Base-by-base conservation (phyloP, 371 early-diverging fungal genomes). In the Rhizomucor pusillus region DNA sequence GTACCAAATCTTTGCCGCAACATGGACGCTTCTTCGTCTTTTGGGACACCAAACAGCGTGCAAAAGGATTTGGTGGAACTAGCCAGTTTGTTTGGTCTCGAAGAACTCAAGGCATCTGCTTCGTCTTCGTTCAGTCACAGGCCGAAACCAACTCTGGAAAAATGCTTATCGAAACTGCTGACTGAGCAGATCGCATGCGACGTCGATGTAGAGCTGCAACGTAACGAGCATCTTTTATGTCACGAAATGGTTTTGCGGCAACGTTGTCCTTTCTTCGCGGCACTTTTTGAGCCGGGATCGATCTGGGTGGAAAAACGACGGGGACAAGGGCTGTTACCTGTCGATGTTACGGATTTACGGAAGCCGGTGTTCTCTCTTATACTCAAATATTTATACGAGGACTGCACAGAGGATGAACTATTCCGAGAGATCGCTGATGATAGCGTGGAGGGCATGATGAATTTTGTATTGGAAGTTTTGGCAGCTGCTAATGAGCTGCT, bases 401-500 rank as follows among this genome's bases (percentile, higher is more conserved):
- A 80, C 37, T 52, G 53, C 16, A 69, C 66, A 24, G 74, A 67
- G 4, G 47, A 64, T 3, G 52, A 56, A 19, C 35, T 80, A n/a
- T 77, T 85, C 63, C 61, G 67, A 9, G 36, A 61, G 1, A 60
- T 69, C 36, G 63, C 63, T 23, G 67, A 68, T 18, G 76, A 73
- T 5, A 69, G 65, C 0, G 65, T 71, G 34, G 77, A 80, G 10
- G 74, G 71, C 11, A 78, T 83, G 52, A 47, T 87, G 22, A 63
- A 69, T 3, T 67, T 78, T 50, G 64, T 88, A 13, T 43, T 81
- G 16, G 73, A 80, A 5, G 69, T 87, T 0, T 65, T 91, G 1
- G 64, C 73, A 43, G 77, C 77, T 40, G 83, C 91, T 0, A 81
- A 91, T 54, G 88, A 87, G 53, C 61, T 87, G 7, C 60, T 89